Evolutionary conservation across 2,329 filamentous ascomycete species (phyloP), one percentile per base, ranked within the genome.

Genomic region (Tolypocladium cylindrosporum): DNA sequence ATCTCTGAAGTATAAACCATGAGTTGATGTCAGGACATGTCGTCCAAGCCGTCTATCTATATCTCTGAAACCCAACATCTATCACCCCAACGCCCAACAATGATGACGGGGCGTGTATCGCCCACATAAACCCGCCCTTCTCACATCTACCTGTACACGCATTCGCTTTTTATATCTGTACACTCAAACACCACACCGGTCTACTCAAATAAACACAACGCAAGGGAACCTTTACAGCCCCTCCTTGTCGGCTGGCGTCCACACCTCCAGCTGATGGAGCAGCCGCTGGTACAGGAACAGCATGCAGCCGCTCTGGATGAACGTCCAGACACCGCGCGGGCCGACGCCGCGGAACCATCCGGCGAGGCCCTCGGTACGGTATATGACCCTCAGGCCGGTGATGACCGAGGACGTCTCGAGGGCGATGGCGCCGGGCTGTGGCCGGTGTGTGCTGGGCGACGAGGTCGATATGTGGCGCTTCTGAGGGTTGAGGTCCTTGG

Each of bases 301-400:
- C 93, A 97, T 97, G 63, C 91, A 96, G 48, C 92, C 90, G 68
- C 90, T 96, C 77, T 99, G 94, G 59, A 97, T 90, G 68, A 93
- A 96, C 27, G 94, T 99, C 94, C 94, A 99, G 16, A 97, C 90
- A 58, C 88, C 88, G 57, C 94, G 84, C 1, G 94, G 94, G 0
- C 93, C 93, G 1, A 99, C 93, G 34, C 94, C 94, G 59, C 94
- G 85, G 74, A 99, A 99, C 86, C 91, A 95, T 1, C 94, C 95
- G 2, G 82, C 83, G 19, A 97, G 65, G 1, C 94, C 94, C 74
- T 99, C 94, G 7, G 88, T 90, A 64, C 83, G 85, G 75, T 97
- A 99, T 66, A 99, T 95, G 63, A 96, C 82, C 65, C 81, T 85
- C 42, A 99, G 75, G 1, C 93, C 94, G 2, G 84, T 91, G 57